Percentiles rank a stretch among this genome's conserved stretches.
Conservation (phyloP, 2,329 filamentous ascomycete genomes). For the Clarireedia hainanense region DNA sequence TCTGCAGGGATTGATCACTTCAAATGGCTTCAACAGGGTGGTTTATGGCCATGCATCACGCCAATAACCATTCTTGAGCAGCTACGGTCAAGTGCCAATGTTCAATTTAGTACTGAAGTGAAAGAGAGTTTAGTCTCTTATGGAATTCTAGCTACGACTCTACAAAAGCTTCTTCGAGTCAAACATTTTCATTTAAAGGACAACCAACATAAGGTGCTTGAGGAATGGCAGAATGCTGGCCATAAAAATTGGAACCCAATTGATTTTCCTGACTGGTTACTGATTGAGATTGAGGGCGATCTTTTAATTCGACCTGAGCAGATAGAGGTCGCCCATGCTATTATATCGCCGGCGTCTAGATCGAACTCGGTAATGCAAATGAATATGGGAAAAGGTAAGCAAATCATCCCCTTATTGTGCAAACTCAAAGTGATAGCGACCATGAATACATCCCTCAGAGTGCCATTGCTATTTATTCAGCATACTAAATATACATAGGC, state of each 20-base stretch:
- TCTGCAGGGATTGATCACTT: too few species aligned
- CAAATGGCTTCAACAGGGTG: too few species aligned
- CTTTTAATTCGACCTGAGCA: slow-evolving; percentile 55
- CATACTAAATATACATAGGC: too few species aligned
- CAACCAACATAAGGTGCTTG: slow-evolving; percentile 27
- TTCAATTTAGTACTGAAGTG: too few species aligned
- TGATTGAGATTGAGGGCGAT: slow-evolving; percentile 59
- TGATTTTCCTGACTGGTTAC: slow-evolving; percentile 52
- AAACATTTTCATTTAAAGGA: slow-evolving; percentile 29
- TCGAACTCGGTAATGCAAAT: slow-evolving; percentile 29
- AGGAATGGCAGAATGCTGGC: slow-evolving; percentile 34
- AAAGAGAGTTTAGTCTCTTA: too few species aligned
- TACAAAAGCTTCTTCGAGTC: slow-evolving; percentile 39
- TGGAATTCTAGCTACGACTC: slow-evolving; percentile 29
- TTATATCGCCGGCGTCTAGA: slow-evolving; percentile 43
- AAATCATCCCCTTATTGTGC: too few species aligned
- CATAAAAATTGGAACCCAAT: slow-evolving; percentile 31
- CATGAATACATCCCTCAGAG: too few species aligned
- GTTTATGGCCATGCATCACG: too few species aligned
- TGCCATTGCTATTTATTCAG: too few species aligned
- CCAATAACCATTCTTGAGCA: too few species aligned
- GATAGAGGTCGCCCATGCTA: slow-evolving; percentile 53
- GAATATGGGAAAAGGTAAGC: slow-evolving; percentile 59
- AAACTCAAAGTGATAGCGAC: too few species aligned
- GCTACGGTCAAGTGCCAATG: too few species aligned